Evolutionary conservation across 129 eudicot species (phyloP), one percentile per base, ranked within the genome.

Genomic region (Glebionis coronaria): DNA sequence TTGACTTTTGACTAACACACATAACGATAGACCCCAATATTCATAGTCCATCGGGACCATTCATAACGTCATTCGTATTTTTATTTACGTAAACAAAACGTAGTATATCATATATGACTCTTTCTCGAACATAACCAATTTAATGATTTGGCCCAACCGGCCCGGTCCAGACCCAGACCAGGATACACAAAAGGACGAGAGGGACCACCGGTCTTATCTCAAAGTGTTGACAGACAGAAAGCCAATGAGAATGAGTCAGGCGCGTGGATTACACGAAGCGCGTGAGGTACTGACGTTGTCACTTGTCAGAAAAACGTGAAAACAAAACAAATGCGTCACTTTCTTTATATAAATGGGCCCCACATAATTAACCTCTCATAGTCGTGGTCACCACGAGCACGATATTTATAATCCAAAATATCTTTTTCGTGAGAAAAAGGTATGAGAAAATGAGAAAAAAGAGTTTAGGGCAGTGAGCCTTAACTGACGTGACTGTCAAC

Each of bases 381-480:
- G 72, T 76, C 72, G 61, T 70, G 76, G 66, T 76, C 76, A 76
- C 76, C 76, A 70, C 81, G 76, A 76, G 81, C 71, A 55, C 61
- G 25, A 23, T 2, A 23, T 23, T 23, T 23, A n/a, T n/a, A n/a
- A n/a, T 23, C 2, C 1, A 23, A 23, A 23, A 23, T 23, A 23
- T 23, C 25, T n/a, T 1, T 23, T 0, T 23, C 25, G 25, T 2
- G 25, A 23, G 25, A 23, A 23, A 23, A 23, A 0, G 25, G 25
- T 23, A 23, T 2, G 25, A 23, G 25, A 23, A 23, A 2, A 0
- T 23, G 25, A 23, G 25, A 53, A 45, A 52, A n/a, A n/a, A n/a
- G n/a, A 20, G 65, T 60, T 47, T 61, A 42, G 75, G 70, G 58
- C 81, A 76, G 61, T 63, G 61, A 69, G 81, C 76, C 71, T n/a